Conservation (phyloP, 352 stramenopile genomes). For the Phytophthora chlamydospora region DNA sequence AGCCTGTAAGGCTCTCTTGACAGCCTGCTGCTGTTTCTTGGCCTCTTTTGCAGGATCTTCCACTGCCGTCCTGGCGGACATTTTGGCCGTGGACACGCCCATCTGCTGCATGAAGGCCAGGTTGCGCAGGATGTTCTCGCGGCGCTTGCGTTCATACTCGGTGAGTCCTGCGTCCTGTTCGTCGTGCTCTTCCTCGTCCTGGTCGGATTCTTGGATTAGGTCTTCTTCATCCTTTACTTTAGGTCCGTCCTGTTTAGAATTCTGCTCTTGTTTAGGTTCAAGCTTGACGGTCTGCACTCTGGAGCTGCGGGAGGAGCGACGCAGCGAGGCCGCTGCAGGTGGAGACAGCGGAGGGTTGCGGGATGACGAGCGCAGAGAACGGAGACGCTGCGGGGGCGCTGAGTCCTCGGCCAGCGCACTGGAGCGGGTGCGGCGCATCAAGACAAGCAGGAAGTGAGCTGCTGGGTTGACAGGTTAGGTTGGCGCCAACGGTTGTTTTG, state of each 20-base stretch:
- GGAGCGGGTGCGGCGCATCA: conserved; percentile 39
- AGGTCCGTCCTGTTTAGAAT: conserved; percentile 2
- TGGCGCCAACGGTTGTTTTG: conserved; percentile 17
- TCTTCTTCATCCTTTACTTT: conserved; percentile 10
- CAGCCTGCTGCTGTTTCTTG: conserved; percentile 19
- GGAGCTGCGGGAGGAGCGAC: conserved; percentile 14
- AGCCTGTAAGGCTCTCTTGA: conserved; percentile 23
- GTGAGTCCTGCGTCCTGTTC: conserved; percentile 36
- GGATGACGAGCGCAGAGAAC: conserved; percentile 23
- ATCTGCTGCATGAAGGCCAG: conserved; percentile 86
- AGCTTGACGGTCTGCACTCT: conserved; percentile 5
- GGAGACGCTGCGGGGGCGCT: conserved; percentile 22
- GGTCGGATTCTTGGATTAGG: background rate
- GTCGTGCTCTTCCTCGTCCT: conserved; percentile 11
- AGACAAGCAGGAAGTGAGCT: background rate
- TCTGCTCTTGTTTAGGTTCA: conserved; percentile 9
- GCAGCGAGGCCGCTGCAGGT: conserved; percentile 18
- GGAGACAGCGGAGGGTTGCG: conserved; percentile 25
- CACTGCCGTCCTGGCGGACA: conserved; percentile 59
- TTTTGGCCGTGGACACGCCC: conserved; percentile 80
- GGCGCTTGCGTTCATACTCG: conserved; percentile 84
- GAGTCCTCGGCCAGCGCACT: conserved; percentile 10
- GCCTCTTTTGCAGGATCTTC: conserved; percentile 7
- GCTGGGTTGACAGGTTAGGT: background rate
- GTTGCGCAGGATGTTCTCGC: conserved; percentile 87